Evolutionary conservation across 257 asterid species (phyloP), one percentile per base, ranked within the genome.

Genomic region (Salvia splendens): DNA sequence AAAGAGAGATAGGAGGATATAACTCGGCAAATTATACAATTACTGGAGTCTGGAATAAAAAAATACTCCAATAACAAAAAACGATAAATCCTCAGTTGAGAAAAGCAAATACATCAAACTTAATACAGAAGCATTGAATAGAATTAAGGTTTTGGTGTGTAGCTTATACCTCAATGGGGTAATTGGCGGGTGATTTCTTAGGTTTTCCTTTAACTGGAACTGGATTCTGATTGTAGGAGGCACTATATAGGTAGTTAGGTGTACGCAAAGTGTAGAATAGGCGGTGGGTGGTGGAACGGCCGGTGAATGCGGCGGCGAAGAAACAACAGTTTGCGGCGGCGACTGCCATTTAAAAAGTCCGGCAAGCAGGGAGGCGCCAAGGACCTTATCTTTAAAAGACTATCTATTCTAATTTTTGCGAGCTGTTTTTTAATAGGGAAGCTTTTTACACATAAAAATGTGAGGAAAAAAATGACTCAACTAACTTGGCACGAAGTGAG

Each of bases 251-350:
- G 41, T 15, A 68, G 38, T 51, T 65, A 40, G 65, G 72, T 30
- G 60, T 65, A 1, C 54, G 32, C 49, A 64, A 41, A 24, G 72
- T 60, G 55, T 75, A 46, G 70, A 62, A 55, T 50, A 69, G 65
- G 55, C 75, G 79, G 79, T 60, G 35, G 64, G 70, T 33, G 59
- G 79, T 12, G 57, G 72, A 42, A 61, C 68, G 17, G 74, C 79
- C 72, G 65, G 72, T 45, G 65, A 56, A 69, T 49, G 77, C 30
- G 47, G 51, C 71, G 78, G 76, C 78, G 69, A 78, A 81, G 77
- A 78, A 78, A 58, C 81, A 78, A 65, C 77, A 78, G 59, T 70
- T 78, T n/a, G 83, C 79, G 68, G 78, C 83, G 24, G 83, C 77
- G 30, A 70, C 76, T 65, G 86, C 83, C 86, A 78, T 78, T 78